phyloP scores from a whole-genome alignment of 305 asterid genomes.

The Solanum chacoense region DNA sequence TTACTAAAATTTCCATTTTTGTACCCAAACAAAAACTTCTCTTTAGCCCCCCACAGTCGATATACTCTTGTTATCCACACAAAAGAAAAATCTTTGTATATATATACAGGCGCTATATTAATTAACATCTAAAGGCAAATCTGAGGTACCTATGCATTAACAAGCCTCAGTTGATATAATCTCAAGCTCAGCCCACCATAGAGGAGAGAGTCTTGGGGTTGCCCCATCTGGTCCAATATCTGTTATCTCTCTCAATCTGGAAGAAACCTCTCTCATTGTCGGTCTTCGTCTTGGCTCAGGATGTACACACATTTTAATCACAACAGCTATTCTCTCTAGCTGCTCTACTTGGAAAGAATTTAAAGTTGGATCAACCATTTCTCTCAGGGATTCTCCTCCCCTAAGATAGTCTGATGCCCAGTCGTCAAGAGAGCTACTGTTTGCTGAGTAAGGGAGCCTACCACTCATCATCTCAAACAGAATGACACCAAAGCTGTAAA shows the following conservation, averaged over 20 bases:
- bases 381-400: constrained; percentile 20
- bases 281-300: constrained; percentile 41
- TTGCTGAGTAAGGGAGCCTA: constrained; percentile 52
- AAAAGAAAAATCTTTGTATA: not conserved
- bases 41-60: not conserved
- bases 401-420: constrained; percentile 69
- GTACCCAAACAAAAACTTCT: not conserved
- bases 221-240: constrained; percentile 71
- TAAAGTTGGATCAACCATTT: constrained; percentile 59
- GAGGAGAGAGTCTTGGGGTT: constrained; percentile 62
- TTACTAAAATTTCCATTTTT: not conserved
- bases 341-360: constrained; percentile 35
- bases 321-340: constrained; percentile 32
- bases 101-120: not conserved
- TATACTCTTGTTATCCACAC: not conserved
- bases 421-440: constrained; percentile 30
- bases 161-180: constrained; percentile 35
- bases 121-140: not conserved
- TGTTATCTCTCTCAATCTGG: constrained; percentile 49
- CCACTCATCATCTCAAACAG: constrained; percentile 68
- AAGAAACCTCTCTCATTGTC: constrained; percentile 39
- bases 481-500: constrained; percentile 73
- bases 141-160: not conserved
- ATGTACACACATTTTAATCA: constrained; percentile 41
- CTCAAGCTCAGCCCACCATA: constrained; percentile 98